Conservation (phyloP, 768 basidiomycete genomes). For the Favolaschia claudopus region DNA sequence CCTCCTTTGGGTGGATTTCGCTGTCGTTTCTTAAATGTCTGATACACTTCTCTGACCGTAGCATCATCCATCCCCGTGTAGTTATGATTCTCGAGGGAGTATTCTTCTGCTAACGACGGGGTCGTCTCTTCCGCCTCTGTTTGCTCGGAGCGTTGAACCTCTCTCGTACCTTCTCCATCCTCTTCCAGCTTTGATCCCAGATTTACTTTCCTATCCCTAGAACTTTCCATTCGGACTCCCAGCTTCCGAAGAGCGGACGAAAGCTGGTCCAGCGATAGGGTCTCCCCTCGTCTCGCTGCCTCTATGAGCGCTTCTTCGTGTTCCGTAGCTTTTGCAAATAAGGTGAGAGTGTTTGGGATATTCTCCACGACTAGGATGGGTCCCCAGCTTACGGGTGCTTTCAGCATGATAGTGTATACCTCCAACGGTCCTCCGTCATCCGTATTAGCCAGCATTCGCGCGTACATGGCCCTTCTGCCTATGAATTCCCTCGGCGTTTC, state of each 20-base stretch:
- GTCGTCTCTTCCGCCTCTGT: too few species aligned
- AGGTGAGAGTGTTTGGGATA: too few species aligned
- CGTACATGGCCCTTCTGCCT: neutral
- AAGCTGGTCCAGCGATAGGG: too few species aligned
- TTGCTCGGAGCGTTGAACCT: neutral
- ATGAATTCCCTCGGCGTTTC: neutral
- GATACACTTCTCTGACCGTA: neutral
- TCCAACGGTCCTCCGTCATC: neutral
- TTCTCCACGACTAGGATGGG: too few species aligned
- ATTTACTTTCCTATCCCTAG: neutral
- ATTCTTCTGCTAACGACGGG: too few species aligned
- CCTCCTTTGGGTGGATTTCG: neutral
- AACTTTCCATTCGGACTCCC: too few species aligned
- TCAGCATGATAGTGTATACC: neutral
- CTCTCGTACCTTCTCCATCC: neutral
- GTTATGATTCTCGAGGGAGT: too few species aligned
- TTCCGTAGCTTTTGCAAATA: neutral
- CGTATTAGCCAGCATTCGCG: neutral
- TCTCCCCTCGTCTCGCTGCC: neutral
- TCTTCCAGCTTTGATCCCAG: neutral
- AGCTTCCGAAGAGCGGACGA: too few species aligned
- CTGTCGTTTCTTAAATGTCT: neutral
- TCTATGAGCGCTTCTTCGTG: neutral
- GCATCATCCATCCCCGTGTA: neutral
- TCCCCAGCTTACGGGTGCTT: too few species aligned